These are phyloP conservation scores for Brassica hybrid DNA, from an alignment of 441 rosid genomes.

Conservation along the genomic window DNA sequence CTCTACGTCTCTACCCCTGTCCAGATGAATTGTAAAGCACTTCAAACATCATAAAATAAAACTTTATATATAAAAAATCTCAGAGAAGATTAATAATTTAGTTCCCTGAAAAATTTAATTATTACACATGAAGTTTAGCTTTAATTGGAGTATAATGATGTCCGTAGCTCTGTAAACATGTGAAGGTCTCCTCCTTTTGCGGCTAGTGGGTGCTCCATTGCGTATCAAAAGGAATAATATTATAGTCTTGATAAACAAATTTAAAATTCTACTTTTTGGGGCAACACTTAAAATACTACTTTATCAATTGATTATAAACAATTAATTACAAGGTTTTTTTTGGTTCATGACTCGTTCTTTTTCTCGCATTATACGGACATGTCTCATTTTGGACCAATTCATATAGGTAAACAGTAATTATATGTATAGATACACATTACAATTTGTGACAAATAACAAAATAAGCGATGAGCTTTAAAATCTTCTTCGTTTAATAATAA, in stretches of 20 bases:
- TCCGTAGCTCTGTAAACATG: slow-evolving; percentile 57
- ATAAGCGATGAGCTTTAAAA: too few relatives aligned
- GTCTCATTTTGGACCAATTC: too few relatives aligned
- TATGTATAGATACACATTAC: too few relatives aligned
- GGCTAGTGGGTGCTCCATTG: slow-evolving; percentile 60
- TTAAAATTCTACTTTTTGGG: neutral
- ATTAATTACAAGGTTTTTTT: slow-evolving; percentile 9
- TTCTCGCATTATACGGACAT: too few relatives aligned
- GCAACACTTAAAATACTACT: neutral
- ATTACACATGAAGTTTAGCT: slow-evolving; percentile 48
- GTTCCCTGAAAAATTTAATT: slow-evolving; percentile 28
- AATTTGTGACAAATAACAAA: too few relatives aligned
- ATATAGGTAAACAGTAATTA: too few relatives aligned
- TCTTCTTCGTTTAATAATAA: too few relatives aligned
- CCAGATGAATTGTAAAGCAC: slow-evolving; percentile 51
- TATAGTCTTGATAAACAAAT: slow-evolving; percentile 16
- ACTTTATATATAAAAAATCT: slow-evolving; percentile 6
- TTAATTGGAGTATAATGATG: slow-evolving; percentile 70
- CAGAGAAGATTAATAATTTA: slow-evolving; percentile 19
- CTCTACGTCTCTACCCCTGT: slow-evolving; percentile 26
- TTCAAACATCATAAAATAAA: slow-evolving; percentile 39
- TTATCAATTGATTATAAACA: neutral
- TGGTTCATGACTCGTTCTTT: too few relatives aligned
- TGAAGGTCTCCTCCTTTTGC: slow-evolving; percentile 82
- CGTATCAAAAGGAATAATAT: slow-evolving; percentile 41